phyloP scores from a whole-genome alignment of 768 basidiomycete species.

The Tricholoma sp. region DNA sequence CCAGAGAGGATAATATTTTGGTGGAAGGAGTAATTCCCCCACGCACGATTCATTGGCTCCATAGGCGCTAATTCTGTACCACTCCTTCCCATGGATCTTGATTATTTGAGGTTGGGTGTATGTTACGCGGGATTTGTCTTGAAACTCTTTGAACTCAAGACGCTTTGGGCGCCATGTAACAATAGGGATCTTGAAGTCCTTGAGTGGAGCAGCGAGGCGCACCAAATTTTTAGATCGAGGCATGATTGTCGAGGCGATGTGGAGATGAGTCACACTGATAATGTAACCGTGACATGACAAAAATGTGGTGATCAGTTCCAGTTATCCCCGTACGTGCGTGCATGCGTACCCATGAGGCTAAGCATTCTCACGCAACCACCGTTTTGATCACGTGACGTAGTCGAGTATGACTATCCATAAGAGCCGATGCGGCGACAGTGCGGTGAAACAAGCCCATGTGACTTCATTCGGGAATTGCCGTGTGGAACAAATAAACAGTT shows the following conservation, averaged over 20 bases:
- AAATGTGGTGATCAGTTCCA: too few relatives aligned
- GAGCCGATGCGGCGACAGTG: too few relatives aligned
- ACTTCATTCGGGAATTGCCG: not conserved
- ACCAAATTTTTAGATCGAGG: not conserved
- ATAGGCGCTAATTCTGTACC: not conserved
- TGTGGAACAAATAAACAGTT: not conserved
- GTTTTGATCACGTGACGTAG: too few relatives aligned
- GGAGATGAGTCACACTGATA: not conserved
- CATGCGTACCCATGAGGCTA: too few relatives aligned
- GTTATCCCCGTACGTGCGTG: too few relatives aligned
- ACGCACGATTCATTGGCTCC: not conserved
- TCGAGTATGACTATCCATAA: too few relatives aligned
- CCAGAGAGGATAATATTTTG: not conserved
- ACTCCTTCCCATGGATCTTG: not conserved
- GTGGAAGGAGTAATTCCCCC: not conserved
- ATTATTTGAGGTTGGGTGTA: not conserved
- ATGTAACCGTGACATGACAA: not conserved
- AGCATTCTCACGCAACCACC: too few relatives aligned
- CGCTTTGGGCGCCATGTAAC: not conserved
- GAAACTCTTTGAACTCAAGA: not conserved
- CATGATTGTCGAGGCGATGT: too few relatives aligned
- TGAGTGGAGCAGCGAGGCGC: not conserved
- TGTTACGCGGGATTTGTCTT: not conserved
- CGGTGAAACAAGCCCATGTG: too few relatives aligned
- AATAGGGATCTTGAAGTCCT: not conserved